Percentiles rank a stretch among this genome's conserved stretches.
Conservation (phyloP, 148 eudicot species). For the Rhododendron ferrugineum region DNA sequence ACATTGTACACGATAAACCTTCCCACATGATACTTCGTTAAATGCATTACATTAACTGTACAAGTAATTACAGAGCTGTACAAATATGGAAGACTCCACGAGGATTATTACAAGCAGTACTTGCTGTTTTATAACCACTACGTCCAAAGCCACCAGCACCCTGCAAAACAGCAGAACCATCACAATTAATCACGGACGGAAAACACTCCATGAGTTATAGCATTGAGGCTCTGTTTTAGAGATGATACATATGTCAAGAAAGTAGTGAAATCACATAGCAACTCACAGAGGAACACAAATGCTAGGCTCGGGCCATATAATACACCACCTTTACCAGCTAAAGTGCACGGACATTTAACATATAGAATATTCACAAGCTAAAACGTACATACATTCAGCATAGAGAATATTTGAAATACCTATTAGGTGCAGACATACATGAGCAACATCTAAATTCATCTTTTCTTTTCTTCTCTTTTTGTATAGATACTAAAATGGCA, state of each 20-base stretch:
- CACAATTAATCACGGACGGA: not conserved
- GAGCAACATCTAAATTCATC: not conserved
- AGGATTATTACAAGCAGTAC: constrained; percentile 1
- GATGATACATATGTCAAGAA: not conserved
- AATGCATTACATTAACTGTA: not conserved
- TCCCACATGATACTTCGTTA: not conserved
- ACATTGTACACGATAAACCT: not conserved
- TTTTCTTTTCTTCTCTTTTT: too few relatives aligned
- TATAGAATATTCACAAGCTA: not conserved
- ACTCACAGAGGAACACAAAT: not conserved
- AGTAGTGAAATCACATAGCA: not conserved
- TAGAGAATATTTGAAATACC: not conserved
- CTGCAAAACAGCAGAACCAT: not conserved
- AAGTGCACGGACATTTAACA: not conserved
- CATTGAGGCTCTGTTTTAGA: not conserved
- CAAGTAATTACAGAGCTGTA: not conserved
- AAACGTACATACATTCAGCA: not conserved
- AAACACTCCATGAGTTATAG: not conserved
- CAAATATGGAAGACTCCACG: not conserved
- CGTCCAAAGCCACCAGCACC: not conserved
- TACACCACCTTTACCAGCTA: not conserved
- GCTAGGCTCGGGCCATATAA: not conserved
- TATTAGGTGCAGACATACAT: not conserved
- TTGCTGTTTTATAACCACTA: not conserved
- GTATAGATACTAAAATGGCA: not conserved